Evolutionary conservation across 75 land plant genomes (phyloP), one percentile per base, ranked within the genome.

Genomic region (Chamaecyparis obtusa): DNA sequence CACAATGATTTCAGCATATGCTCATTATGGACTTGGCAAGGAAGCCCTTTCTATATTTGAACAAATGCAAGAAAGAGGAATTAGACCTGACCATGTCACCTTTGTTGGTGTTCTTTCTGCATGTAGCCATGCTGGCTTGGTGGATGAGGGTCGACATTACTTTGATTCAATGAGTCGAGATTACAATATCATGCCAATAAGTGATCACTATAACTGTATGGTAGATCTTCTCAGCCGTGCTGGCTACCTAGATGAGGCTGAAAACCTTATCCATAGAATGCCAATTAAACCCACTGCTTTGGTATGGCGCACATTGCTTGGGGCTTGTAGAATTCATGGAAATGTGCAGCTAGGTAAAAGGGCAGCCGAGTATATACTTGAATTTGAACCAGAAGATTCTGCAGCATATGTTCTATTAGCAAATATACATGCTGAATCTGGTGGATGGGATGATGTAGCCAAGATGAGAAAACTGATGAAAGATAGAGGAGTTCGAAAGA

Each of bases 201-300:
- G 93, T 79, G 94, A 94, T 85, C 97, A 95, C 64, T 94, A 93
- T 82, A 87, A 92, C 21, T 94, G 96, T 56, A 88, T 96, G 91
- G 94, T 96, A 39, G 97, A 96, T 87, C 90, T 94, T 55, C 35
- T 94, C 24, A 94, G 95, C 1, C 92, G 96, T 41, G 89, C 91
- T 8, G 92, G 94, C 15, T 85, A 87, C 43, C 46, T 92, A 10
- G 17, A 27, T 17, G 91, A 94, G 41, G 97, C 97, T 8, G 79
- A 92, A 72, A 41, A 87, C 64, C 83, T 95, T 30, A 91, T 94
- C 41, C 51, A 88, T 24, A 89, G 86, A 30, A 94, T 96, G 96
- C 92, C 95, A 13, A 92, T 89, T 86, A 87, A 91, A 54, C 89
- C 97, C 36, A 94, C 94, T 88, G 90, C 85, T 43, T 86, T 90